A percentile compares a stretch with the other conserved stretches of the same genome.
phyloP scores from a whole-genome alignment of 2,329 filamentous ascomycete genomes.

The Emmonsiellopsis sp. region DNA sequence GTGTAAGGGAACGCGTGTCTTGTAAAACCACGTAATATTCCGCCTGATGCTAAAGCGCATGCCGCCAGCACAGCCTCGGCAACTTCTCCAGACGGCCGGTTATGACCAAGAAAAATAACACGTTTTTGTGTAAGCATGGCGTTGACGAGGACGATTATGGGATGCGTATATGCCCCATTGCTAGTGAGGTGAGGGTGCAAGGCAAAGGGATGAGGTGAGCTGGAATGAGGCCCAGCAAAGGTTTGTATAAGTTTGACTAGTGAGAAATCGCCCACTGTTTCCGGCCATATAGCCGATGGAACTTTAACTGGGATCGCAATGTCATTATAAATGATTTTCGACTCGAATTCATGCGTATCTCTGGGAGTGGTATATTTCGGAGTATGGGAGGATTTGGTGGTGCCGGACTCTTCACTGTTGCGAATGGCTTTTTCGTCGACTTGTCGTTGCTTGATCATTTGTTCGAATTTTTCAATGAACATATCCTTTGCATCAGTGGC shows the following conservation, averaged over 20 bases:
- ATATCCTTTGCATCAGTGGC: slow-evolving; percentile 90
- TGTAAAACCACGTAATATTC: slow-evolving; percentile 86
- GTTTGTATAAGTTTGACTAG: slow-evolving; percentile 95
- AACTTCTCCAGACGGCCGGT: slow-evolving; percentile 88
- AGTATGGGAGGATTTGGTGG: slow-evolving; percentile 54
- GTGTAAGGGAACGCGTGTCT: slow-evolving; percentile 96
- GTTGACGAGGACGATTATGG: slow-evolving; percentile 89
- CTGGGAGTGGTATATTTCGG: slow-evolving; percentile 67
- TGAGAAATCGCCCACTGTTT: slow-evolving; percentile 96
- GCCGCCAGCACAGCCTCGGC: slow-evolving; percentile 97
- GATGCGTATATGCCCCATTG: slow-evolving; percentile 79
- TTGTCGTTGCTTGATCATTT: slow-evolving; percentile 78
- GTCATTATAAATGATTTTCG: slow-evolving; percentile 87
- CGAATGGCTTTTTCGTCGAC: slow-evolving; percentile 46
- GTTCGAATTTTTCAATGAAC: slow-evolving; percentile 95
- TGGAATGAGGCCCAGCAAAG: slow-evolving; percentile 74
- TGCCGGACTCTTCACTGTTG: slow-evolving; percentile 19
- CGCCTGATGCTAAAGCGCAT: slow-evolving; percentile 85
- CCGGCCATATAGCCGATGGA: slow-evolving; percentile 82
- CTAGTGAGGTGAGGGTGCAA: slow-evolving; percentile 90
- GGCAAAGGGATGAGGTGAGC: slow-evolving; percentile 72
- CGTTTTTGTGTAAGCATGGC: slow-evolving; percentile 93
- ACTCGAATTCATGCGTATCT: slow-evolving; percentile 97
- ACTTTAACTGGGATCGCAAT: slow-evolving; percentile 96
- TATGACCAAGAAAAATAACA: slow-evolving; percentile 90